A percentile compares a stretch with the other conserved stretches of the same genome.
Evolutionary conservation across 768 basidiomycete genomes (phyloP).

Genomic region (Cantharellus cinnabarinus): DNA sequence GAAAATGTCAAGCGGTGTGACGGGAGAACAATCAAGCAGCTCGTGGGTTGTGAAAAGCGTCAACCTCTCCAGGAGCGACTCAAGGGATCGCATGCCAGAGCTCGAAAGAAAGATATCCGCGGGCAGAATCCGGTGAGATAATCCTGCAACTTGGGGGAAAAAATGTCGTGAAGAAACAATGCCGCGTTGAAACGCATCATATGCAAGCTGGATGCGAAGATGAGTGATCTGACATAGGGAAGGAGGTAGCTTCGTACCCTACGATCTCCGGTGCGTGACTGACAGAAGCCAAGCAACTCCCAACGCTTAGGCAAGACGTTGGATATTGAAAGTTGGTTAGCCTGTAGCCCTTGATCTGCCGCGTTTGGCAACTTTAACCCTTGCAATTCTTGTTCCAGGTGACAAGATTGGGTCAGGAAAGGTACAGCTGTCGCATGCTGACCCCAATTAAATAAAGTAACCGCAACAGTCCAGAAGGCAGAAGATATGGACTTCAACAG

Average conservation of each 20-base stretch:
- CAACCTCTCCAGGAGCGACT: too few relatives aligned
- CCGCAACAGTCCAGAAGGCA: constrained; percentile 15
- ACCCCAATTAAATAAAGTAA: constrained; percentile 36
- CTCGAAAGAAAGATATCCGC: background rate
- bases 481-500: constrained; percentile 12
- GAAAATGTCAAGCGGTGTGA: too few relatives aligned
- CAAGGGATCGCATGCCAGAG: too few relatives aligned
- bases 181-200: background rate
- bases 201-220: background rate
- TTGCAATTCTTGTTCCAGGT: constrained; percentile 30
- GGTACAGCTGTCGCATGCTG: constrained; percentile 42
- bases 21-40: too few relatives aligned
- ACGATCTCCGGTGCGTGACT: constrained; percentile 55
- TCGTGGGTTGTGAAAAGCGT: too few relatives aligned
- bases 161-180: background rate
- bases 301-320: constrained; percentile 52
- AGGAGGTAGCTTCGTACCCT: constrained; percentile 24
- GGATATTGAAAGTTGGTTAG: background rate
- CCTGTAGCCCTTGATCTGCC: background rate
- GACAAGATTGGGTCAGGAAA: constrained; percentile 44
- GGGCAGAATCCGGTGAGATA: background rate
- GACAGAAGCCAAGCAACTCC: constrained; percentile 66
- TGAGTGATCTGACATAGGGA: background rate
- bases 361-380: background rate
- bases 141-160: background rate